These are phyloP conservation scores for Backusella morwellensis DNA, from an alignment of 192 early-diverging fungal genomes.

Conservation along the genomic window DNA sequence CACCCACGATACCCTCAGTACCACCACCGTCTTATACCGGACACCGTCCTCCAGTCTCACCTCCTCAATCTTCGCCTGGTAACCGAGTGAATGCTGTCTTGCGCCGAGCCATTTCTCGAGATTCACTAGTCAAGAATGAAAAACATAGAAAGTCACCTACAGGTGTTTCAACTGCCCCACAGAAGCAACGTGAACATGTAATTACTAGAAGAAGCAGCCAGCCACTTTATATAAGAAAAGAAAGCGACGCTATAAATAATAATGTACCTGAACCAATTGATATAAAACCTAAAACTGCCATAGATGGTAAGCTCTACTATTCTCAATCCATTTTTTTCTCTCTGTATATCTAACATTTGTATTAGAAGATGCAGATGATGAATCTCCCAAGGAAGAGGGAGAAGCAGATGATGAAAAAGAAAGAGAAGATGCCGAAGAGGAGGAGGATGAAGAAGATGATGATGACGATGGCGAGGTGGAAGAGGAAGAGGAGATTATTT, in stretches of 20 bases:
- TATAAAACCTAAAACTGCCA: background rate
- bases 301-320: background rate
- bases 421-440: background rate
- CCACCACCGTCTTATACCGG: background rate
- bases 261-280: background rate
- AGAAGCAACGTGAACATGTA: background rate
- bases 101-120: conserved; percentile 13
- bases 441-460: conserved; percentile 4
- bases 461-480: conserved; percentile 13
- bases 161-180: background rate
- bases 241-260: conserved; percentile 5
- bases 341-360: background rate
- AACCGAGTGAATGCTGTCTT: background rate
- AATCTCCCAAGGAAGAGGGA: conserved; percentile 2
- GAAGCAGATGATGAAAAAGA: conserved; percentile 5
- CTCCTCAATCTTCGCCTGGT: background rate
- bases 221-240: background rate
- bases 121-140: conserved; percentile 14
- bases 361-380: conserved; percentile 2
- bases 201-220: background rate
- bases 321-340: background rate
- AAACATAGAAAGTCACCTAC: background rate
- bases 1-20: background rate
- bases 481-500: conserved; percentile 23
- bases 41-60: background rate